Percentiles rank a stretch among this genome's conserved stretches.
phyloP scores from a whole-genome alignment of 2,329 filamentous ascomycete genomes.

The Diaporthe eres region DNA sequence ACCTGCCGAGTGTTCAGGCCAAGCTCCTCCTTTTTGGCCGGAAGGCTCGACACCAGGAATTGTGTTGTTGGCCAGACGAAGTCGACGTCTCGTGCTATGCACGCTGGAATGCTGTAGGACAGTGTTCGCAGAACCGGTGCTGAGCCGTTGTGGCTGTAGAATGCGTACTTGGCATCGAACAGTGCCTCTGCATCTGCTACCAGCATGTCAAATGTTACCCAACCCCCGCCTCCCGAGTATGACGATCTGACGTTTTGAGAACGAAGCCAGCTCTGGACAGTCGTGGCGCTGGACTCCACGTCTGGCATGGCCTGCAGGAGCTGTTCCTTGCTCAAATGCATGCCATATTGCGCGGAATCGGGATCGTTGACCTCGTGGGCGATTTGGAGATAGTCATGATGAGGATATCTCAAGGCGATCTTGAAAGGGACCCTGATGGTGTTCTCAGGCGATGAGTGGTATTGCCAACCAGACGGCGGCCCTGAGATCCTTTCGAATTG shows the following conservation, averaged over 20 bases:
- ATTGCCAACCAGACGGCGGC: background rate
- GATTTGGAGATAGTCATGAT: conserved; percentile 5
- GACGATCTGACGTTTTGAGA: background rate
- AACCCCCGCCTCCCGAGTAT: background rate
- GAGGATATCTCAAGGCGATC: background rate
- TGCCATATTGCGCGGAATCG: background rate
- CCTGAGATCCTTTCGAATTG: conserved; percentile 8
- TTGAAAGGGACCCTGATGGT: background rate
- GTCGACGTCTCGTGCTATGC: conserved; percentile 67
- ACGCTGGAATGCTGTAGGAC: conserved; percentile 72
- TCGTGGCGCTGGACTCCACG: background rate
- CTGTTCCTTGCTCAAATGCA: conserved; percentile 2
- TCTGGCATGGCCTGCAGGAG: background rate
- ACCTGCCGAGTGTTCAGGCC: background rate
- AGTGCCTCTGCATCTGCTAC: background rate
- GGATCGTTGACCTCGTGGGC: conserved; percentile 7
- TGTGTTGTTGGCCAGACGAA: conserved; percentile 76
- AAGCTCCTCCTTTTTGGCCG: conserved; percentile 40
- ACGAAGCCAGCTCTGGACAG: background rate
- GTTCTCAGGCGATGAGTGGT: background rate
- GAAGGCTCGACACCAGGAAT: conserved; percentile 54
- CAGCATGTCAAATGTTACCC: background rate
- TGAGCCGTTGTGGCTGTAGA: conserved; percentile 2
- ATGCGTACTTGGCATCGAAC: background rate
- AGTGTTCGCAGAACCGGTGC: conserved; percentile 58